Base-by-base conservation (phyloP, 2,329 filamentous ascomycete species). In the Venturiaceae sp. region DNA sequence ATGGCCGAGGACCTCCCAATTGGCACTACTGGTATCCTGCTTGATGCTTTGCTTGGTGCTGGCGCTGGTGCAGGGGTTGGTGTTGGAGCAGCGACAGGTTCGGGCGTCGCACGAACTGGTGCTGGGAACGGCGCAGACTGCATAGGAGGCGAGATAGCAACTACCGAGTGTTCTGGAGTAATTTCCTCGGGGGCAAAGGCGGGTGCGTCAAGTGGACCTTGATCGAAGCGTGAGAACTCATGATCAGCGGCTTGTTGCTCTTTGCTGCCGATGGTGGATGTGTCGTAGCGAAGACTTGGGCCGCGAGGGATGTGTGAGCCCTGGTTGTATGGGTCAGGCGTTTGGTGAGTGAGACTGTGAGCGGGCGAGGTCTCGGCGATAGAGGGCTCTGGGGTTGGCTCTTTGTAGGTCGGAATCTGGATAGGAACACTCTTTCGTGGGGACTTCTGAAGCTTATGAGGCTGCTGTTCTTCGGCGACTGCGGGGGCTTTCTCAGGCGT, bases 191-290 rank as follows among this genome's bases (percentile, higher is more conserved):
- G 89, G 11, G 83, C 79, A 67, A 95, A 95, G 1, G 91, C 89
- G 3, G 94, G 92, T 70, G 94, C 88, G 9, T 82, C 72, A 26
- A 96, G 80, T 1, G 94, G 94, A 2, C 92, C 94, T 73, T 97
- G 92, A 66, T 94, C 88, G 67, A 97, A 97, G 26, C 77, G 77
- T 16, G 80, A 81, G 66, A 85, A 85, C 58, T 85, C 85, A 11
- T 80, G 73, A 33, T 78, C 75, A n/a, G 83, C 81, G 64, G 86
- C 80, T 44, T 74, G 72, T 7, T 78, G 80, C 62, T 88, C 82
- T 8, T 75, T 72, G 0, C 79, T 84, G 65, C 83, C 81, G 36
- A 86, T 77, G 4, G 80, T 81, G 5, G 87, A 86, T 4, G 83
- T 68, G 23, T 56, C 54, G 8, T 44, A 11, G 3, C 32, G 57